Conservation (phyloP, 2,329 filamentous ascomycete genomes). For the Penicillium hesseltinei region DNA sequence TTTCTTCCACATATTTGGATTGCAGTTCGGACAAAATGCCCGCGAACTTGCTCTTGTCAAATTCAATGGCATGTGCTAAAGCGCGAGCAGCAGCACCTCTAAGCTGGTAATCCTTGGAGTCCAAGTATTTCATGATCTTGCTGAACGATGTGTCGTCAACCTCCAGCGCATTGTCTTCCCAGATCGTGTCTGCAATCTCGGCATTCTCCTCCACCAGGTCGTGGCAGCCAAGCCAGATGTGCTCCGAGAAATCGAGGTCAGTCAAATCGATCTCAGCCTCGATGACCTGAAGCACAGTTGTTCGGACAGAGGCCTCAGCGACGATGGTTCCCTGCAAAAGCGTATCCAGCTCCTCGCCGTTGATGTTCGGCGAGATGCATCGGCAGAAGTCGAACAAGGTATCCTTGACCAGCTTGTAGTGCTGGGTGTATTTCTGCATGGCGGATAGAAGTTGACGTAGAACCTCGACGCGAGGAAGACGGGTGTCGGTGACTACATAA, state of each 20-base stretch:
- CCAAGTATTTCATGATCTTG: constrained; percentile 73
- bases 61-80: constrained; percentile 69
- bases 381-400: constrained; percentile 83
- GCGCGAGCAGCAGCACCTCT: constrained; percentile 79
- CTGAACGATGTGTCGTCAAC: constrained; percentile 64
- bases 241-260: constrained; percentile 78
- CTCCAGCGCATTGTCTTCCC: constrained; percentile 86
- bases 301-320: constrained; percentile 74
- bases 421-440: constrained; percentile 86
- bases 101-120: constrained; percentile 76
- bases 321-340: constrained; percentile 79
- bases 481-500: constrained; percentile 57
- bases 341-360: constrained; percentile 65
- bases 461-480: constrained; percentile 73
- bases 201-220: constrained; percentile 86
- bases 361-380: constrained; percentile 80
- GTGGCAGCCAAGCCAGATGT: constrained; percentile 91
- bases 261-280: constrained; percentile 89
- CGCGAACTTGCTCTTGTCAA: constrained; percentile 60
- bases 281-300: constrained; percentile 82
- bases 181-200: constrained; percentile 80
- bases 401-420: constrained; percentile 94
- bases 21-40: constrained; percentile 65
- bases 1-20: constrained; percentile 70
- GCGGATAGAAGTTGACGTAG: constrained; percentile 70